phyloP scores from a whole-genome alignment of 2,329 filamentous ascomycete genomes.

The Chalaropsis thielavioides region DNA sequence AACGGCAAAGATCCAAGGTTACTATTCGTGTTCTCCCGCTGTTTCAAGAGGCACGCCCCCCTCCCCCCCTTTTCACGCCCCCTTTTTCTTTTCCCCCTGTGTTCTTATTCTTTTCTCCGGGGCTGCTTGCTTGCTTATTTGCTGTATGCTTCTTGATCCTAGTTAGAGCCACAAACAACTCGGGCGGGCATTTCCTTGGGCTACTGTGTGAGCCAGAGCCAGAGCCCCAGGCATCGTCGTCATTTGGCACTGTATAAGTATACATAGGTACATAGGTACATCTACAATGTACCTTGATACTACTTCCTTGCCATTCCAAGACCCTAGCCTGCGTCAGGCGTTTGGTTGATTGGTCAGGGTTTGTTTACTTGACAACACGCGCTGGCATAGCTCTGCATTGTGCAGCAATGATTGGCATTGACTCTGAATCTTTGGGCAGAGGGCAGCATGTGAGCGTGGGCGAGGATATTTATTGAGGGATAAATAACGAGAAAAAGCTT shows the following conservation, averaged over 20 bases:
- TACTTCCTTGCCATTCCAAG: not conserved
- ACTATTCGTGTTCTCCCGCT: not conserved
- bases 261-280: not conserved
- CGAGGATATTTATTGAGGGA: not conserved
- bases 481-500: not conserved
- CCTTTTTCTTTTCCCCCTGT: not conserved
- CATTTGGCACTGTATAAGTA: no score
- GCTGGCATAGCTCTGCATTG: not conserved
- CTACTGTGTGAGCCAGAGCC: not conserved
- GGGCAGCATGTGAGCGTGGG: not conserved
- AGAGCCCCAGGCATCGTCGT: no score
- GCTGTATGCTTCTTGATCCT: conserved; percentile 5
- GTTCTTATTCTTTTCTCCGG: not conserved
- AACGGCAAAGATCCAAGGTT: not conserved
- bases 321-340: not conserved
- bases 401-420: conserved; percentile 3
- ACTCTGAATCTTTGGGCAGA: not conserved
- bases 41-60: not conserved
- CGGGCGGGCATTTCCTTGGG: not conserved
- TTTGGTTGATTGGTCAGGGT: not conserved
- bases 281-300: not conserved
- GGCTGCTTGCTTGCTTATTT: not conserved
- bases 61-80: not conserved
- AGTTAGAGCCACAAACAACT: not conserved
- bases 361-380: not conserved